These are phyloP conservation scores for Aspergillus chevalieri DNA, from an alignment of 2,329 filamentous ascomycete species.

Conservation along the genomic window DNA sequence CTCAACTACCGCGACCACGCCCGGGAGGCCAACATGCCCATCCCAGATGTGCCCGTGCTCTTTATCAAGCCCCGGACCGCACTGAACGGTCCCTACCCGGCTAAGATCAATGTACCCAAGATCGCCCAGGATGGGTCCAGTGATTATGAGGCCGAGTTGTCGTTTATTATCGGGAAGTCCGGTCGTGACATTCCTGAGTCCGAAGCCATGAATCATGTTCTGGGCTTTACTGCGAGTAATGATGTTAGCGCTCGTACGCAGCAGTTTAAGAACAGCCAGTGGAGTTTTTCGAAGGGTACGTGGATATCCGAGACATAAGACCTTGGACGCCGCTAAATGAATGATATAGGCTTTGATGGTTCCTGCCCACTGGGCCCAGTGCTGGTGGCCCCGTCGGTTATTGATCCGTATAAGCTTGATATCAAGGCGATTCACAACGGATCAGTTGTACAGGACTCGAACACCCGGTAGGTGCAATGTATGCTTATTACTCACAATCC, in stretches of 20 bases:
- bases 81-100: constrained; percentile 27
- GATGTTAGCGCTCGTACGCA: constrained; percentile 34
- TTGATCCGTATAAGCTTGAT: constrained; percentile 30
- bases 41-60: constrained; percentile 31
- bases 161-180: constrained; percentile 31
- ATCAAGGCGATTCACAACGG: constrained; percentile 34
- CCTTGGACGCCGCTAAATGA: background rate
- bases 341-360: constrained; percentile 25
- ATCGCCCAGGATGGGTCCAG: constrained; percentile 31
- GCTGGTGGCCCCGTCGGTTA: constrained; percentile 25
- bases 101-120: constrained; percentile 24
- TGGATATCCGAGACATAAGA: no score
- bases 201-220: constrained; percentile 35
- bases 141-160: constrained; percentile 40
- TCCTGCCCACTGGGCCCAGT: constrained; percentile 33
- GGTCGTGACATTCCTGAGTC: constrained; percentile 33
- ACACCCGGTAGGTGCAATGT: constrained; percentile 18
- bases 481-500: background rate
- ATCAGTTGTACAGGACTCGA: constrained; percentile 30
- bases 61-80: constrained; percentile 38
- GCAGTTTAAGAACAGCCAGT: constrained; percentile 37
- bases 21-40: constrained; percentile 31
- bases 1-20: constrained; percentile 24
- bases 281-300: constrained; percentile 36
- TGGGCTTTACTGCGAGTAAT: constrained; percentile 37